Evolutionary conservation across 495 filamentous ascomycete genomes (phyloP).

Genomic region (Talaromyces wortmannii): DNA sequence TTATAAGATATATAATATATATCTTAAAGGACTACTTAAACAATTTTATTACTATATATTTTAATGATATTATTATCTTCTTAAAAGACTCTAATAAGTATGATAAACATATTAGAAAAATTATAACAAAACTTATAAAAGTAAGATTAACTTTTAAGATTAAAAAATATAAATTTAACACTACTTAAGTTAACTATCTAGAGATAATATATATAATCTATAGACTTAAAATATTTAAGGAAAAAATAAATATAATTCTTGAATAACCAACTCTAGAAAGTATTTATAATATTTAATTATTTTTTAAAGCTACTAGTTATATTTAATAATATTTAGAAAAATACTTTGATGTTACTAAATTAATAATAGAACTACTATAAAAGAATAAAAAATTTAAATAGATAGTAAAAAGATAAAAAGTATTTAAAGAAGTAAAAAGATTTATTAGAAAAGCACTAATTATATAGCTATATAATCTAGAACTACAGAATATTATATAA

Average conservation of each 20-base stretch:
- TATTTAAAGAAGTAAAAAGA: conserved; percentile 8
- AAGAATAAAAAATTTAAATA: conserved; percentile 7
- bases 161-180: conserved; percentile 13
- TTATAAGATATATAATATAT: conserved; percentile 10
- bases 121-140: conserved; percentile 6
- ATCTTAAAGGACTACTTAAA: conserved; percentile 6
- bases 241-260: conserved; percentile 7
- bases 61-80: conserved; percentile 12
- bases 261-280: conserved; percentile 2
- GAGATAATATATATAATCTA: conserved; percentile 5
- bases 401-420: neutral
- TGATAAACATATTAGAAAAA: conserved; percentile 3
- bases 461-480: neutral
- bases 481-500: neutral
- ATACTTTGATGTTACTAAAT: neutral
- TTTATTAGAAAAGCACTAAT: neutral
- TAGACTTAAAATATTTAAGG: conserved; percentile 3
- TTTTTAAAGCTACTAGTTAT: conserved; percentile 8
- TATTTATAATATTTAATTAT: conserved; percentile 8
- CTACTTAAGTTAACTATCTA: conserved; percentile 5
- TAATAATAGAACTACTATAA: too few species aligned
- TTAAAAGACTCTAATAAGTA: conserved; percentile 7
- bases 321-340: conserved; percentile 7
- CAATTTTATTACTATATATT: conserved; percentile 8
- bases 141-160: conserved; percentile 5